Base-by-base conservation (phyloP, 2,329 filamentous ascomycete genomes). In the Chaetomium strumarium region DNA sequence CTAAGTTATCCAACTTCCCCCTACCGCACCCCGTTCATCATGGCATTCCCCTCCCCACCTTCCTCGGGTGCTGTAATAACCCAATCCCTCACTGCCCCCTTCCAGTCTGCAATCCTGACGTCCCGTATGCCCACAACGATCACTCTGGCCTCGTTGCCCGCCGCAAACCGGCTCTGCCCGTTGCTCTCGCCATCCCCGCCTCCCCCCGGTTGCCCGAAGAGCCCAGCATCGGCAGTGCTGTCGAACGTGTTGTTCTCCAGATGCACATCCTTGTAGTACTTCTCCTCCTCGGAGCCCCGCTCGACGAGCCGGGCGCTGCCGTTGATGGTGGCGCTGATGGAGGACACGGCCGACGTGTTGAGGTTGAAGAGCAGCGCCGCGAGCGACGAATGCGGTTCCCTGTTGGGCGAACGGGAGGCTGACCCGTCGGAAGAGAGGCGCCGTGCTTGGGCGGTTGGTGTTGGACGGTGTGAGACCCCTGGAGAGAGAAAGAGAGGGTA, bases 291-390 rank as follows among this genome's bases (percentile, higher is more conserved):
- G 2, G 85, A 88, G 0, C 86, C 90, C 5, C 75, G 67, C 1
- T 84, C 76, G 13, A 95, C 78, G 34, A 97, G 77, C 33, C 81
- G 75, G 1, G 93, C 93, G 36, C 81, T 77, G n/a, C 93, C 93
- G 60, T 92, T 93, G 68, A 99, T 95, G 14, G 92, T 96, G 31
- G 90, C 90, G 58, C 85, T 90, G 71, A 97, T 97, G 65, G 85
- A 88, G 49, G 85, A 89, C 55, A 99, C 77, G 33, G 88, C 89
- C 40, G 87, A 87, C 10, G 88, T 90, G 72, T 99, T 99, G 67
- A 99, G 80, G 70, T 93, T 93, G 62, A 95, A 79, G 17, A 99
- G 80, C 44, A 97, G 79, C 24, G 83, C 83, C 7, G 92, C 90
- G 14, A 97, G 79, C 56, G 84, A 88, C 36, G 88, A 90, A 13